Evolutionary conservation across 1,284 basidiomycete genomes (phyloP).

Genomic region (Ustilago vetiveriae): DNA sequence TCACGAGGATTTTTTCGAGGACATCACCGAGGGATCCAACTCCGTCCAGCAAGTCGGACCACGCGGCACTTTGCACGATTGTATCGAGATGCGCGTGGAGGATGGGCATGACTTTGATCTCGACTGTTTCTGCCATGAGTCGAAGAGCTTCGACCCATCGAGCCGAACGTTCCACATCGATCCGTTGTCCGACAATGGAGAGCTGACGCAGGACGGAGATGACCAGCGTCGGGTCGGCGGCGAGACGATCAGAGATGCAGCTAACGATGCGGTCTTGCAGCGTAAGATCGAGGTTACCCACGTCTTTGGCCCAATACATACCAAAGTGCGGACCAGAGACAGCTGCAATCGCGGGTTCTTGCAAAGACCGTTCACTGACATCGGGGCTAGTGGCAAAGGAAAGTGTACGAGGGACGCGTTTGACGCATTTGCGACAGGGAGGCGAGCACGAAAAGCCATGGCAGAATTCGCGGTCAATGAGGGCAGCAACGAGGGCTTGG

Average conservation of each 20-base stretch:
- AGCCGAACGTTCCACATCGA: conserved; percentile 51
- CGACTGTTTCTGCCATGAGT: conserved; percentile 57
- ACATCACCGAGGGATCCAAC: conserved; percentile 54
- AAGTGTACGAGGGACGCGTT: conserved; percentile 56
- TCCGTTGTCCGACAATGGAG: conserved; percentile 41
- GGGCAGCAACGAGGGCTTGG: conserved; percentile 37
- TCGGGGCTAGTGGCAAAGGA: conserved; percentile 52
- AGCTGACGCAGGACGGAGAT: conserved; percentile 51
- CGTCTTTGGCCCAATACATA: conserved; percentile 58
- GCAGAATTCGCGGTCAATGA: conserved; percentile 61
- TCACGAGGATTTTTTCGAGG: conserved; percentile 51
- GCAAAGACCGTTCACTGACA: conserved; percentile 48
- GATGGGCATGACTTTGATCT: conserved; percentile 38
- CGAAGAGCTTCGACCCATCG: conserved; percentile 59
- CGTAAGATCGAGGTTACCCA: conserved; percentile 53
- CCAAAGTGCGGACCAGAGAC: conserved; percentile 55
- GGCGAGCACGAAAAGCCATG: conserved; percentile 58
- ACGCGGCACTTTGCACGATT: conserved; percentile 50
- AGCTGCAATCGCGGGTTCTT: conserved; percentile 34
- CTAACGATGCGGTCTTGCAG: conserved; percentile 49
- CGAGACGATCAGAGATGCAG: conserved; percentile 26
- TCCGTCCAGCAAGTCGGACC: conserved; percentile 51
- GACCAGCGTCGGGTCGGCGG: conserved; percentile 19
- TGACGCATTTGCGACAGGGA: conserved; percentile 58
- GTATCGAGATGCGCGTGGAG: conserved; percentile 44